Percentiles rank a stretch among this genome's conserved stretches.
phyloP scores from a whole-genome alignment of 495 filamentous ascomycete species.

The Tuber borchii region DNA sequence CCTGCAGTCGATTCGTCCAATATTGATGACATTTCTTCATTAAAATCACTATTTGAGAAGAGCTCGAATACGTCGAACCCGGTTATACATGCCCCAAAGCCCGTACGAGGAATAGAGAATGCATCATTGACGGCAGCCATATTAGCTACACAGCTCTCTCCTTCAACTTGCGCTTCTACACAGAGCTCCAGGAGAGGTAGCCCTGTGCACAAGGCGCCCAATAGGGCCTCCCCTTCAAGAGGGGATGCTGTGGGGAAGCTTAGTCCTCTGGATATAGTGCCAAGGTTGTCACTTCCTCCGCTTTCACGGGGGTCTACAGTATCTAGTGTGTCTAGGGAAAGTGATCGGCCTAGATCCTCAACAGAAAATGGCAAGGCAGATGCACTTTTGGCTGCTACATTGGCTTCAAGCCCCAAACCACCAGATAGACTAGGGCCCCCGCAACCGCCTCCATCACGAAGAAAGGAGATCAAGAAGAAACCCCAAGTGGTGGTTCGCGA shows the following conservation, averaged over 20 bases:
- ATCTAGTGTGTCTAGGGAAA: neutral
- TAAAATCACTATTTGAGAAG: slow-evolving; percentile 32
- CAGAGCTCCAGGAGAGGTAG: slow-evolving; percentile 19
- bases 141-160: slow-evolving; percentile 33
- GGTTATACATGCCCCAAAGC: slow-evolving; percentile 27
- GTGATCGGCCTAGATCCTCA: neutral
- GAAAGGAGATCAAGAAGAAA: neutral
- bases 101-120: slow-evolving; percentile 19
- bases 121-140: slow-evolving; percentile 37
- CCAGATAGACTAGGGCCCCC: slow-evolving; percentile 12
- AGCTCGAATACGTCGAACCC: slow-evolving; percentile 16
- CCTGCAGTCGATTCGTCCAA: slow-evolving; percentile 24
- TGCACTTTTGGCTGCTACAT: slow-evolving; percentile 25
- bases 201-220: slow-evolving; percentile 7
- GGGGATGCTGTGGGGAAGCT: neutral
- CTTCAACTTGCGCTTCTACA: slow-evolving; percentile 15
- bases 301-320: neutral
- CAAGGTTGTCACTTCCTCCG: neutral
- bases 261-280: neutral
- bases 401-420: slow-evolving; percentile 16
- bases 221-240: neutral
- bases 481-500: neutral
- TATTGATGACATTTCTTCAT: slow-evolving; percentile 25
- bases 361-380: neutral
- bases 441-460: slow-evolving; percentile 23